phyloP scores from a whole-genome alignment of 345 rosid species.

The Brassica incana region DNA sequence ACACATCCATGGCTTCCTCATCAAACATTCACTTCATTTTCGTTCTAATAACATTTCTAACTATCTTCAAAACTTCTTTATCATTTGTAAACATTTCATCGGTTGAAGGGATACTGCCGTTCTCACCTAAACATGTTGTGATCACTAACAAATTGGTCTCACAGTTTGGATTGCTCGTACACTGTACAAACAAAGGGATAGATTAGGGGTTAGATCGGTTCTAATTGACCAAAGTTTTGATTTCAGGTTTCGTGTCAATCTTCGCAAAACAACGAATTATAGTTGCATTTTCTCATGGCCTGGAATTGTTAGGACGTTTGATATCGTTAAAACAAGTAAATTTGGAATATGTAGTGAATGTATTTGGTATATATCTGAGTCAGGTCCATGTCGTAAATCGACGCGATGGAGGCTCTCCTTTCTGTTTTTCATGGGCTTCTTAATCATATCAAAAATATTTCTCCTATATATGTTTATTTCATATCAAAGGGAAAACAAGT shows the following conservation, averaged over 20 bases:
- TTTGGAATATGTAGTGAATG: constrained; percentile 2
- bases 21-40: not conserved
- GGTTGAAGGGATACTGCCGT: not conserved
- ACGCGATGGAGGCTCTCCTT: not conserved
- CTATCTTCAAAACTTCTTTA: not conserved
- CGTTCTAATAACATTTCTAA: constrained; percentile 1
- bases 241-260: constrained; percentile 13
- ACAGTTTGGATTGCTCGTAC: not conserved
- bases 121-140: constrained; percentile 14
- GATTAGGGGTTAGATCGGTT: not conserved
- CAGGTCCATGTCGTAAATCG: constrained; percentile 2
- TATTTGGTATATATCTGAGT: not conserved
- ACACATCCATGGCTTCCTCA: constrained; percentile 8
- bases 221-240: not conserved
- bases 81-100: not conserved
- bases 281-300: constrained; percentile 18
- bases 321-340: not conserved
- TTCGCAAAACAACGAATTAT: not conserved
- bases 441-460: not conserved
- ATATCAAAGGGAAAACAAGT: not conserved
- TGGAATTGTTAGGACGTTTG: not conserved
- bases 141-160: not conserved
- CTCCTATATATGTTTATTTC: not conserved
- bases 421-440: constrained; percentile 7
- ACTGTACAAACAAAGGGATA: not conserved